Percentiles rank a stretch among this genome's conserved stretches.
These are phyloP conservation scores for Solanum hybrid DNA, from an alignment of 305 asterid species.

Conservation along the genomic window DNA sequence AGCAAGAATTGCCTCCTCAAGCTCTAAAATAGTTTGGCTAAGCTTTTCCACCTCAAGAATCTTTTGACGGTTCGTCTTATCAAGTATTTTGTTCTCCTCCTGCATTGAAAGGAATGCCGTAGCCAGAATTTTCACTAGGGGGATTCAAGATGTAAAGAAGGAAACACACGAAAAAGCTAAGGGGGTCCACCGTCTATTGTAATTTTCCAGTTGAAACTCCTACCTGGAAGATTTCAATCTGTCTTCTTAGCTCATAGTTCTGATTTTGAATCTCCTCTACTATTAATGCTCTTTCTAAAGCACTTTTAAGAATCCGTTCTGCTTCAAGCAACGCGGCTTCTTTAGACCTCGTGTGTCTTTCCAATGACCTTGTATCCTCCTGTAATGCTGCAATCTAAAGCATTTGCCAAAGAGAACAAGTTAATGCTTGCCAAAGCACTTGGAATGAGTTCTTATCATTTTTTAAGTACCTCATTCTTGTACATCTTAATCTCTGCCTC, in stretches of 20 bases:
- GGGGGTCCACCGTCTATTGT: not conserved
- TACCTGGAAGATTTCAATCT: slow-evolving; percentile 80
- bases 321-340: slow-evolving; percentile 88
- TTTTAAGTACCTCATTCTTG: slow-evolving; percentile 64
- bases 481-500: slow-evolving; percentile 83
- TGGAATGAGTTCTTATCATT: not conserved
- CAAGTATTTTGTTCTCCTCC: slow-evolving; percentile 89
- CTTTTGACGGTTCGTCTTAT: slow-evolving; percentile 69
- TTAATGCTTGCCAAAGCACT: not conserved
- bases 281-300: slow-evolving; percentile 72
- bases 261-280: slow-evolving; percentile 88
- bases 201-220: not conserved
- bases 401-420: not conserved
- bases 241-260: slow-evolving; percentile 66
- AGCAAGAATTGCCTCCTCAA: slow-evolving; percentile 84
- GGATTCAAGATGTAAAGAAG: not conserved
- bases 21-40: slow-evolving; percentile 66
- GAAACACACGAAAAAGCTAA: not conserved
- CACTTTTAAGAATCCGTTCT: slow-evolving; percentile 64
- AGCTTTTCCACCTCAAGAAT: slow-evolving; percentile 82
- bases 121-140: not conserved
- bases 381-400: slow-evolving; percentile 56
- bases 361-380: slow-evolving; percentile 73
- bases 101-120: not conserved
- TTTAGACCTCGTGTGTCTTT: slow-evolving; percentile 69